Percentiles rank a stretch among this genome's conserved stretches.
Conservation (phyloP, 1,284 basidiomycete species). For the Xerocomus minutiporus region DNA sequence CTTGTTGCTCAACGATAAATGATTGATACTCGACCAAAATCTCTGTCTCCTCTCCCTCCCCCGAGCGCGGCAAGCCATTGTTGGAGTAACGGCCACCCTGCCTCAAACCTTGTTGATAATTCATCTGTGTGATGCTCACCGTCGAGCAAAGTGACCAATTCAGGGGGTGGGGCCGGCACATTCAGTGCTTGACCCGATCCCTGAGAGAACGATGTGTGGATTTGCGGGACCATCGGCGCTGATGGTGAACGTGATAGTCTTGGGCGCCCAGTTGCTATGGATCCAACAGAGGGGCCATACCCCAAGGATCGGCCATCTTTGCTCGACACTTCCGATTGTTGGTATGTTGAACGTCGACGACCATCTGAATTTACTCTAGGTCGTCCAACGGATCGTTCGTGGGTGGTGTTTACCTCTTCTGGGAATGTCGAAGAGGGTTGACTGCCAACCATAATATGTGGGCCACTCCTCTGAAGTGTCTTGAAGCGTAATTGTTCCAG, state of each 20-base stretch:
- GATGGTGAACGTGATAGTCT: slow-evolving; percentile 46
- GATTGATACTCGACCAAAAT: slow-evolving; percentile 48
- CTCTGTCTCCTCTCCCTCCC: slow-evolving; percentile 46
- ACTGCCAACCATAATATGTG: slow-evolving; percentile 31
- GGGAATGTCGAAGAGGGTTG: slow-evolving; percentile 17
- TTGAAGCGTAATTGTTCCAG: slow-evolving; percentile 53
- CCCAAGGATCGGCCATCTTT: slow-evolving; percentile 23
- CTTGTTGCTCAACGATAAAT: slow-evolving; percentile 38
- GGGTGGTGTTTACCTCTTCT: slow-evolving; percentile 13
- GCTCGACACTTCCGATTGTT: slow-evolving; percentile 23
- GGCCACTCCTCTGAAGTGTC: slow-evolving; percentile 40
- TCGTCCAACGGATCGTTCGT: slow-evolving; percentile 22
- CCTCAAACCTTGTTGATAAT: slow-evolving; percentile 76
- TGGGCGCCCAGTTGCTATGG: slow-evolving; percentile 38
- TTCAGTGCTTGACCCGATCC: slow-evolving; percentile 15
- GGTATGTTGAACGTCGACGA: slow-evolving; percentile 25
- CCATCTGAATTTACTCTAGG: slow-evolving; percentile 30
- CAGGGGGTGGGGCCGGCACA: slow-evolving; percentile 40
- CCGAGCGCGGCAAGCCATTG: slow-evolving; percentile 68
- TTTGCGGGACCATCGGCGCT: slow-evolving; percentile 32
- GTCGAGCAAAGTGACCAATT: slow-evolving; percentile 65
- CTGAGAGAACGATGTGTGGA: slow-evolving; percentile 29
- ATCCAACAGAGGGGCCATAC: slow-evolving; percentile 21
- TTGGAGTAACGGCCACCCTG: slow-evolving; percentile 80
- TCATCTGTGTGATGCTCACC: slow-evolving; percentile 92